Percentiles rank a stretch among this genome's conserved stretches.
Evolutionary conservation across 192 early-diverging fungal genomes (phyloP).

Genomic region (Linnemannia hyalina): DNA sequence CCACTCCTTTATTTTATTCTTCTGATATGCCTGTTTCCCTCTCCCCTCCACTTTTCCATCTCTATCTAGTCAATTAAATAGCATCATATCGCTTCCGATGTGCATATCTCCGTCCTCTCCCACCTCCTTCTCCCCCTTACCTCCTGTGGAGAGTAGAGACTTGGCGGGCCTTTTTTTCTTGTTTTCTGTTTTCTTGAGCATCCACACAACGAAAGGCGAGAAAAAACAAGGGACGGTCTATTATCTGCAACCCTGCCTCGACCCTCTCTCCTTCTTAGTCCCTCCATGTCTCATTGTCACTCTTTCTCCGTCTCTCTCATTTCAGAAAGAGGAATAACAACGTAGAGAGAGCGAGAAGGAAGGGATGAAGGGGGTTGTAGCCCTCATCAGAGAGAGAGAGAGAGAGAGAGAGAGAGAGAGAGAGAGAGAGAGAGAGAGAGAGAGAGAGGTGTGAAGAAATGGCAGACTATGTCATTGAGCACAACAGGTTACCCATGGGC

Average conservation of each 20-base stretch:
- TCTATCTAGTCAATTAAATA: neutral
- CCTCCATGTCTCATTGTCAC: neutral
- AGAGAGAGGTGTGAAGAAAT: too few species aligned
- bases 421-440: too few species aligned
- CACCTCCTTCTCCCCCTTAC: neutral
- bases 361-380: too few species aligned
- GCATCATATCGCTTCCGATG: neutral
- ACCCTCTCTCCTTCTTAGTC: neutral
- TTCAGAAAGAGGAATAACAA: neutral
- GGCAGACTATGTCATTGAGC: too few species aligned
- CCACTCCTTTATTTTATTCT: neutral
- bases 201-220: too few species aligned
- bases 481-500: too few species aligned
- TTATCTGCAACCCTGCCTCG: slow-evolving; percentile 1
- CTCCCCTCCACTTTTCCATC: neutral
- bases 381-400: too few species aligned
- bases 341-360: too few species aligned
- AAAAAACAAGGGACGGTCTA: slow-evolving; percentile 2
- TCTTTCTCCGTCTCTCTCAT: neutral
- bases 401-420: too few species aligned
- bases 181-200: neutral
- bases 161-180: neutral
- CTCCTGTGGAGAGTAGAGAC: slow-evolving; percentile 8
- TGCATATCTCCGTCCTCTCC: neutral
- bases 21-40: neutral